A percentile compares a stretch with the other conserved stretches of the same genome.
Conservation (phyloP, 352 stramenopile species). For the Phytophthora pluvialis region DNA sequence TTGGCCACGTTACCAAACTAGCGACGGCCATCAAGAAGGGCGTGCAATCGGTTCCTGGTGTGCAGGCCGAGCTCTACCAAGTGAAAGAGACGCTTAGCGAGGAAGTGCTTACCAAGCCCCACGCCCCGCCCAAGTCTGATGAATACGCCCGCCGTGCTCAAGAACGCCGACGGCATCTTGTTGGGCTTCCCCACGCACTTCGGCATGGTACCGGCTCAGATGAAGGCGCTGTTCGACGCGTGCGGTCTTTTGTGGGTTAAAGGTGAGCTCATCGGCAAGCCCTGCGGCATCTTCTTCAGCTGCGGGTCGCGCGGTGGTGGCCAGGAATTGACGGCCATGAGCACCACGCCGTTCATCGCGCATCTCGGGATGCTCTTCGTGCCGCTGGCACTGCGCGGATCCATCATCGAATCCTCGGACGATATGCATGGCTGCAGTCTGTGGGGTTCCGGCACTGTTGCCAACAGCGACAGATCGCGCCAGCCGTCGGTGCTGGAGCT, state of each 20-base stretch:
- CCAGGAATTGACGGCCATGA: constrained; percentile 86
- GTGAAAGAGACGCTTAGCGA: constrained; percentile 78
- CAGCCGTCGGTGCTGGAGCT: constrained; percentile 78
- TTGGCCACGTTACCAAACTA: constrained; percentile 81
- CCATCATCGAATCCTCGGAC: constrained; percentile 45
- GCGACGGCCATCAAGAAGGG: constrained; percentile 66
- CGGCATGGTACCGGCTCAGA: constrained; percentile 77
- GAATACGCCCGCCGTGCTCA: constrained; percentile 63
- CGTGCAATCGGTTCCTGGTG: constrained; percentile 54
- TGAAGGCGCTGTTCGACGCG: constrained; percentile 86
- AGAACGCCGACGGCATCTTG: constrained; percentile 79
- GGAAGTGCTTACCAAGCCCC: constrained; percentile 75
- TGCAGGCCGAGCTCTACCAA: constrained; percentile 63
- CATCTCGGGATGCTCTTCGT: constrained; percentile 92
- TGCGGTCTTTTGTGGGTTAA: constrained; percentile 77
- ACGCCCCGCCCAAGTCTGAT: constrained; percentile 70
- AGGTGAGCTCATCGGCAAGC: constrained; percentile 78
- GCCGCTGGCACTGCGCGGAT: constrained; percentile 46
- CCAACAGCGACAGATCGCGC: constrained; percentile 74
- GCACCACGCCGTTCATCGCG: constrained; percentile 74
- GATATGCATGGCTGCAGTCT: constrained; percentile 69
- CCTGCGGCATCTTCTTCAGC: constrained; percentile 82
- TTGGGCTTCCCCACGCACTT: constrained; percentile 86
- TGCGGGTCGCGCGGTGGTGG: constrained; percentile 71
- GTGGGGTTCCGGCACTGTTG: constrained; percentile 82